Percentiles rank a stretch among this genome's conserved stretches.
phyloP scores from a whole-genome alignment of 176 grass and related monocot species.

The Triticum monococcum region DNA sequence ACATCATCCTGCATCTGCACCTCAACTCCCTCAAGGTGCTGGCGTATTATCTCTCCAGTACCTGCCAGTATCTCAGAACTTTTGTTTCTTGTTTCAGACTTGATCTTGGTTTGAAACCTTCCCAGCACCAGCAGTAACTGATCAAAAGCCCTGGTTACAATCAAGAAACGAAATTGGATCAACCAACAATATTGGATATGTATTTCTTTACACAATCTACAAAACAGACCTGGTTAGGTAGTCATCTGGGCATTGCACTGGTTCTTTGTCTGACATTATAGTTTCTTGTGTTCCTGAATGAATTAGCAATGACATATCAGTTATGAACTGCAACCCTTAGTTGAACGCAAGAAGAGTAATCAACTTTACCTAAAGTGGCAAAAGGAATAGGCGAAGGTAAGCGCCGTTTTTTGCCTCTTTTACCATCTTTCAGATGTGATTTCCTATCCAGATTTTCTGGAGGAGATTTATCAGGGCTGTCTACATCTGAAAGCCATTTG shows the following conservation, averaged over 20 bases:
- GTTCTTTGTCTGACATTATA: constrained; percentile 47
- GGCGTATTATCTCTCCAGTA: constrained; percentile 61
- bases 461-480: constrained; percentile 48
- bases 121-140: constrained; percentile 61
- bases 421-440: constrained; percentile 54
- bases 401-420: constrained; percentile 35
- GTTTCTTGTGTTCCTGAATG: constrained; percentile 61
- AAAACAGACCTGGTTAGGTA: constrained; percentile 63
- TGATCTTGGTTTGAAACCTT: constrained; percentile 82
- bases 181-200: neutral
- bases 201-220: neutral
- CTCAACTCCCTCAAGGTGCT: constrained; percentile 69
- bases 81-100: constrained; percentile 63
- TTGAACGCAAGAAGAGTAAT: constrained; percentile 6
- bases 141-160: constrained; percentile 64
- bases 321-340: constrained; percentile 18
- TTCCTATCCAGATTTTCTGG: constrained; percentile 40
- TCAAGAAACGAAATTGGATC: constrained; percentile 28
- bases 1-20: constrained; percentile 70
- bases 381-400: constrained; percentile 47
- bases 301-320: neutral
- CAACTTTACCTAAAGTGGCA: constrained; percentile 49
- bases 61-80: constrained; percentile 69
- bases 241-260: constrained; percentile 61
- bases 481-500: constrained; percentile 52